Percentiles rank a stretch among this genome's conserved stretches.
These are phyloP conservation scores for Sclerotinia borealis DNA, from an alignment of 2,329 filamentous ascomycete genomes.

Conservation along the genomic window DNA sequence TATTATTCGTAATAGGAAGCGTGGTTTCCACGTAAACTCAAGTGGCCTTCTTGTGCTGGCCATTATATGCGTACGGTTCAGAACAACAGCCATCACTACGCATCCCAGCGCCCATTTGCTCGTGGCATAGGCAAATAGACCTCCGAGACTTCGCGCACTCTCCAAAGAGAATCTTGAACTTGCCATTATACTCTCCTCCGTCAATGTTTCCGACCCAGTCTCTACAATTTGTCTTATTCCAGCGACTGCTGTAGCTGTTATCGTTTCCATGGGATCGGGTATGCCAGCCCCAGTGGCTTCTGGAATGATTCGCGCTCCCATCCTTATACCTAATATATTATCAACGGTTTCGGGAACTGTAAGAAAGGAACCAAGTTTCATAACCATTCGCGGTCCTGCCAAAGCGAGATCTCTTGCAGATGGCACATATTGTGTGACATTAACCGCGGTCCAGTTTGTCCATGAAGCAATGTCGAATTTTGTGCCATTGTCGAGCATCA, in stretches of 20 bases:
- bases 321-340: constrained; percentile 41
- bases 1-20: constrained; percentile 62
- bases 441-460: constrained; percentile 44
- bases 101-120: constrained; percentile 90
- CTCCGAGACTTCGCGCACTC: constrained; percentile 65
- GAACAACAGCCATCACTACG: constrained; percentile 75
- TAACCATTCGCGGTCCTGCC: constrained; percentile 64
- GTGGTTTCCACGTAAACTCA: constrained; percentile 65
- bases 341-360: constrained; percentile 55
- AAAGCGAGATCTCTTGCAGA: constrained; percentile 63
- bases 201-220: constrained; percentile 24
- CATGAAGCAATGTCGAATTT: constrained; percentile 46
- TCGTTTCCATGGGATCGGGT: constrained; percentile 36
- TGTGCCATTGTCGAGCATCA: constrained; percentile 22
- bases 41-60: constrained; percentile 79
- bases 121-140: constrained; percentile 83
- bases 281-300: constrained; percentile 46
- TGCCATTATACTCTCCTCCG: constrained; percentile 39
- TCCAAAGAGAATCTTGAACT: constrained; percentile 50
- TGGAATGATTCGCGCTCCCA: constrained; percentile 54
- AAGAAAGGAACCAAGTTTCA: constrained; percentile 60
- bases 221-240: constrained; percentile 24
- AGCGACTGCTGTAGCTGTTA: constrained; percentile 40
- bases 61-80: constrained; percentile 92
- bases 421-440: constrained; percentile 54